Evolutionary conservation across 176 grass and related monocot genomes (phyloP), one percentile per base, ranked within the genome.

Genomic region (Triticum timopheevii): DNA sequence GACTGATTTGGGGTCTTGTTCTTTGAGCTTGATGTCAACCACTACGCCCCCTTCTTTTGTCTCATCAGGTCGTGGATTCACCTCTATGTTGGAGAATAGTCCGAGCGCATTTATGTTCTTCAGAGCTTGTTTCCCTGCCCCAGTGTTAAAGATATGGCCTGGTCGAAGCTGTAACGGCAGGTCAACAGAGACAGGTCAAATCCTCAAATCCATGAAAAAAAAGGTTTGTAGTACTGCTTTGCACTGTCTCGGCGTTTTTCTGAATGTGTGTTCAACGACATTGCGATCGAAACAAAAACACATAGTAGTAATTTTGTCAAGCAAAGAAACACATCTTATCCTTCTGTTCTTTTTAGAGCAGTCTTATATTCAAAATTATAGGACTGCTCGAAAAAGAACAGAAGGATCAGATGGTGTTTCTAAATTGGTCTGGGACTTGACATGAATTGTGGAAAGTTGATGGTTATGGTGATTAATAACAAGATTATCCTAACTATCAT

Each of bases 101-200:
- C 89, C 87, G 49, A 99, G 89, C 13, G 97, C 92, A 84, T 96
- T 93, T 80, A 99, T 89, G 86, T 99, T 99, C 76, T 92, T 94
- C 66, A 93, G 86, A 69, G 94, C 97, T 80, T 99, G 97, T 56
- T 94, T 94, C 73, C 92, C 92, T 50, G 97, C 97, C 61, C 92
- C 97, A 13, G 94, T 94, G 75, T 99, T 99, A 84, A 99, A 99
- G 61, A 94, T 93, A 75, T 99, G 92, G n/a, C 97, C 97, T 76
- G 83, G 85, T 68, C 89, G 88, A 86, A 96, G 92, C 97, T 99
- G 90, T 59, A 93, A 38, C 17, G 77, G 19, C 22, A 82, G 19
- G 69, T 77, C 7, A 88, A 56, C 20, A 71, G 27, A 79, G 35
- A 81, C 2, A 79, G 15, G 78, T 88, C 54, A 82, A 52, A 77